Evolutionary conservation across 2,329 filamentous ascomycete genomes (phyloP).

Genomic region (Paradendryphiella salina): DNA sequence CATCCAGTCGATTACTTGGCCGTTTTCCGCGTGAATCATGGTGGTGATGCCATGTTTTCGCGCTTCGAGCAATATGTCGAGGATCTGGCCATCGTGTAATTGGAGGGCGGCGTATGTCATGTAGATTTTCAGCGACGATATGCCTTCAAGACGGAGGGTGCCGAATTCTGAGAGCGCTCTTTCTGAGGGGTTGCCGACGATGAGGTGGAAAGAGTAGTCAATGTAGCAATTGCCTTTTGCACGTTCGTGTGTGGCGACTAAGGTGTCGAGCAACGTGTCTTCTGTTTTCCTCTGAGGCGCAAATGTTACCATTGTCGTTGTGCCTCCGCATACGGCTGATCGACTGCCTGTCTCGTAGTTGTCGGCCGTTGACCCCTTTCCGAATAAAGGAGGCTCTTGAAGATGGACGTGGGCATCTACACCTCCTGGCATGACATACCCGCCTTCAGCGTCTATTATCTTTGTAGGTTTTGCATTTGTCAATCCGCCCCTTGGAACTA

Average conservation of each 20-base stretch:
- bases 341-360: slow-evolving; percentile 50
- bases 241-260: slow-evolving; percentile 50
- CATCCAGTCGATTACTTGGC: slow-evolving; percentile 59
- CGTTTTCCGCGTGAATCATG: slow-evolving; percentile 61
- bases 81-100: slow-evolving; percentile 46
- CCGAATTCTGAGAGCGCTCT: slow-evolving; percentile 44
- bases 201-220: slow-evolving; percentile 53
- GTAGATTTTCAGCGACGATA: slow-evolving; percentile 51
- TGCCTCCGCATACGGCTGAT: slow-evolving; percentile 54
- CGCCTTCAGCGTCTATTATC: slow-evolving; percentile 51
- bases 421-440: slow-evolving; percentile 53
- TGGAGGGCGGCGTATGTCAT: slow-evolving; percentile 49
- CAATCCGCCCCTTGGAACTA: slow-evolving; percentile 42
- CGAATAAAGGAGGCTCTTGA: slow-evolving; percentile 52
- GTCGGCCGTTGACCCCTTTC: slow-evolving; percentile 48
- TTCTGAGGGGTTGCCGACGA: slow-evolving; percentile 46
- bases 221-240: slow-evolving; percentile 53
- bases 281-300: slow-evolving; percentile 53
- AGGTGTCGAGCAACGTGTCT: slow-evolving; percentile 50
- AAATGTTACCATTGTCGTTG: slow-evolving; percentile 55
- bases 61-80: slow-evolving; percentile 46
- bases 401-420: slow-evolving; percentile 55
- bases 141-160: slow-evolving; percentile 43
- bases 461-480: slow-evolving; percentile 33
- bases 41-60: slow-evolving; percentile 55